phyloP scores from a whole-genome alignment of 805 yeast genomes.

The Maudiozyma pseudohumilis region DNA sequence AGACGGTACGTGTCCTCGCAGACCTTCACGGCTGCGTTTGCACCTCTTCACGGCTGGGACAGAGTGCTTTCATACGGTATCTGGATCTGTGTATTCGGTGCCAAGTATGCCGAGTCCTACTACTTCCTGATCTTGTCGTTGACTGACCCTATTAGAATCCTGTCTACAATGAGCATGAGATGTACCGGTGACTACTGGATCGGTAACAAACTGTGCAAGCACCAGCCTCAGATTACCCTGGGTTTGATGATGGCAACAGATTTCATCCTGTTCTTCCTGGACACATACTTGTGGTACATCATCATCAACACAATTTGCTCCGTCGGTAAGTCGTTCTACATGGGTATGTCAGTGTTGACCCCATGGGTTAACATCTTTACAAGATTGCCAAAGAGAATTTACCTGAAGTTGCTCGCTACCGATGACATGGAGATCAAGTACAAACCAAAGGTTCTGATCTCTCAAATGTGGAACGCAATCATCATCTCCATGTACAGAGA shows the following conservation, averaged over 20 bases:
- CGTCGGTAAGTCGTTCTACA: constrained; percentile 92
- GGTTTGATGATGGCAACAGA: constrained; percentile 92
- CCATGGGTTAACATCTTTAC: constrained; percentile 99
- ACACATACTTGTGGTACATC: constrained; percentile 98
- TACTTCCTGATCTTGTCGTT: constrained; percentile 80
- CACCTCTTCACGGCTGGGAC: constrained; percentile 72
- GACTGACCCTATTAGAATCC: constrained; percentile 87
- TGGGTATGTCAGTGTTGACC: constrained; percentile 96
- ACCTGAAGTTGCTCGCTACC: constrained; percentile 92
- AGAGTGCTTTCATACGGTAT: constrained; percentile 90
- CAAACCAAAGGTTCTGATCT: constrained; percentile 94
- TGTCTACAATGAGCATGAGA: constrained; percentile 80
- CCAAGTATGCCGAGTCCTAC: constrained; percentile 84
- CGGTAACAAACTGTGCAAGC: constrained; percentile 58
- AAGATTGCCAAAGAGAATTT: constrained; percentile 95
- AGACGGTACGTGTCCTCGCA: constrained; percentile 88
- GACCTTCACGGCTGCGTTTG: constrained; percentile 88
- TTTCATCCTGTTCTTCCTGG: constrained; percentile 90
- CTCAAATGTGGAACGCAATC: constrained; percentile 98
- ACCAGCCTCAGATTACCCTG: constrained; percentile 80
- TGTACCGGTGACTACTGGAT: constrained; percentile 94
- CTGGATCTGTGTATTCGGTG: constrained; percentile 82
- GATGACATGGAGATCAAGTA: constrained; percentile 98
- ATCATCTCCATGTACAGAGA: constrained; percentile 99
- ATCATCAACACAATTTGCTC: constrained; percentile 89